Evolutionary conservation across 2,329 filamentous ascomycete species (phyloP), one percentile per base, ranked within the genome.

Genomic region (Orbilia brochopaga): DNA sequence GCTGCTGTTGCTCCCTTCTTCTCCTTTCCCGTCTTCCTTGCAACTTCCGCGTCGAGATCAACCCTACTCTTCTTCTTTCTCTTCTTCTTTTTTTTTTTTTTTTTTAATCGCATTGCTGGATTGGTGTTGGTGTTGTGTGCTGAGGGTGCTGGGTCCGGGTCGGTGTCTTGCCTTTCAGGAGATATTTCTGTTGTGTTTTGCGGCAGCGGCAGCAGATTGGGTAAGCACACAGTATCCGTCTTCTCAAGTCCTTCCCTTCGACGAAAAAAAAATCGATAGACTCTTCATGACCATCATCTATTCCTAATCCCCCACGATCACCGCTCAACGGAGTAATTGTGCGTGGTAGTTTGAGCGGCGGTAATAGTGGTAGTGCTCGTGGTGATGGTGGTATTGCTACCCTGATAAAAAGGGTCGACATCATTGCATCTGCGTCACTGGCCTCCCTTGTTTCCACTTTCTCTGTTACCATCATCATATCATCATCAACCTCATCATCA

Each of bases 151-250:
- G 27, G 27, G 27, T 8, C 27, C 27, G 27, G 27, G 27, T 32
- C 27, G 27, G 27, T 32, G 3, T 21, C 15, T 23, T 21, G 44
- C 44, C 17, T 15, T 48, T 48, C 44, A 48, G 44, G 44, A 48
- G 44, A 23, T 19, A 8, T 19, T 48, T 4, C 19, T 48, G 44
- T 48, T 48, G 44, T 23, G 44, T 48, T 48, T 48, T 48, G 44
- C 44, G 44, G 44, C 44, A 48, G 44, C 44, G 44, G 44, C 44
- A 48, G 44, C 44, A 48, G 17, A 48, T 48, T 48, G 44, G 44
- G 44, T 48, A 48, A 48, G 44, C 44, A 48, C 15, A 21, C 44
- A 8, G 27, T 32, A 32, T 32, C 3, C 27, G 27, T 8, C 27
- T 8, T 32, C 4, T 8, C 3, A 3, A 8, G 27, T 48, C 44